Evolutionary conservation across 2,329 filamentous ascomycete species (phyloP).

Genomic region (Aspergillus unguis): DNA sequence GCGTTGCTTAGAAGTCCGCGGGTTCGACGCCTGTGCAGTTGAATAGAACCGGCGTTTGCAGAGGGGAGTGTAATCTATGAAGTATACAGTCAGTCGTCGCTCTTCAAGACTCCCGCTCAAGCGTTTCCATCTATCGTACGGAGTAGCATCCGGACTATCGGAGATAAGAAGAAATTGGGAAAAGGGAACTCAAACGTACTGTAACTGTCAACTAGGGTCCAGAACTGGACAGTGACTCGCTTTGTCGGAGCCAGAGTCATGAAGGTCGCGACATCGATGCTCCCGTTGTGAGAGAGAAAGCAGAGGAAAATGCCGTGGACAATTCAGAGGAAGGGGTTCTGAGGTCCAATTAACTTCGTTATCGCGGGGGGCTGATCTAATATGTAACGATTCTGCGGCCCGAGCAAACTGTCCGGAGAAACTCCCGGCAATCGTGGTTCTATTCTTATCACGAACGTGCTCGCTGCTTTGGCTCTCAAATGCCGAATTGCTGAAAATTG

Average conservation of each 20-base stretch:
- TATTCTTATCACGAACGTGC: constrained; percentile 1
- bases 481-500: neutral
- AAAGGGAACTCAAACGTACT: constrained; percentile 27
- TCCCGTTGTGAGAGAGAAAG: constrained; percentile 12
- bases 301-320: constrained; percentile 3
- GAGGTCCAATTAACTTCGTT: constrained; percentile 1
- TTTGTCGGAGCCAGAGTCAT: constrained; percentile 40
- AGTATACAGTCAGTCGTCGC: neutral
- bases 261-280: constrained; percentile 28
- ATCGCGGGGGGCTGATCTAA: constrained; percentile 17
- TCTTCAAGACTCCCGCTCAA: neutral
- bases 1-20: constrained; percentile 37
- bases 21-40: constrained; percentile 16
- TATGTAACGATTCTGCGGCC: constrained; percentile 16
- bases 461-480: neutral
- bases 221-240: constrained; percentile 39
- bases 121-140: neutral
- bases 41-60: constrained; percentile 25
- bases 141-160: constrained; percentile 9
- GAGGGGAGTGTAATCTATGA: constrained; percentile 34
- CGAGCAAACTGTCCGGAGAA: constrained; percentile 19
- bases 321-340: constrained; percentile 6
- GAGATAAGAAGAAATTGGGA: constrained; percentile 16
- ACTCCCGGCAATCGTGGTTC: constrained; percentile 16
- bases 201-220: constrained; percentile 38